Evolutionary conservation across 345 rosid genomes (phyloP).

Genomic region (Citrus cavaleriei): DNA sequence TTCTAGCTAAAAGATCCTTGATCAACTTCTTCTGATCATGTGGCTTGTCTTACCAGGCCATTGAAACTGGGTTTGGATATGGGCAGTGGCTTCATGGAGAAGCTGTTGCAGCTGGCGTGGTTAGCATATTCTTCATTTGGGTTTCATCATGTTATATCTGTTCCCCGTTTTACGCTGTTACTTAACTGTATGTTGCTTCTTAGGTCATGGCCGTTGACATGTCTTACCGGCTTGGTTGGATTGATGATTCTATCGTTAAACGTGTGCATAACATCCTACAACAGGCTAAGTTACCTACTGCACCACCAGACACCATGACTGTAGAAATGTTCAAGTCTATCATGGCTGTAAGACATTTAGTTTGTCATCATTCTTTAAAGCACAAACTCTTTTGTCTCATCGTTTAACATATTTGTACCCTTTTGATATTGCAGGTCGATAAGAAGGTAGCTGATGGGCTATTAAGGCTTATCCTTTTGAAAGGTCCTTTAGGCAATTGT

Average conservation of each 20-base stretch:
- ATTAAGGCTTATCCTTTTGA: slow-evolving; percentile 85
- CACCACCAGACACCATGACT: slow-evolving; percentile 82
- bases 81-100: slow-evolving; percentile 99
- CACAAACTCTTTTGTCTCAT: background rate
- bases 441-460: slow-evolving; percentile 98
- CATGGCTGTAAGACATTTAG: slow-evolving; percentile 75
- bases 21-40: slow-evolving; percentile 5
- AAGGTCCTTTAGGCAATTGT: slow-evolving; percentile 92
- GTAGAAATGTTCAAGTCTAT: slow-evolving; percentile 90
- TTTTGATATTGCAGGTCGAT: slow-evolving; percentile 60
- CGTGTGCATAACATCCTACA: slow-evolving; percentile 59
- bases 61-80: slow-evolving; percentile 90
- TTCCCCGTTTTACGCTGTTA: background rate
- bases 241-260: slow-evolving; percentile 73
- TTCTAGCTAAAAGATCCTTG: background rate
- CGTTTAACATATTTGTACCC: background rate
- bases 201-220: slow-evolving; percentile 99
- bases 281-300: slow-evolving; percentile 67
- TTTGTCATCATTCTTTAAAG: background rate
- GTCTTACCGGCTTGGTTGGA: slow-evolving; percentile 99
- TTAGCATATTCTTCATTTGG: slow-evolving; percentile 18
- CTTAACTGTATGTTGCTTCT: slow-evolving; percentile 2
- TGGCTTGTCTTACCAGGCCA: slow-evolving; percentile 57
- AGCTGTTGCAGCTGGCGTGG: slow-evolving; percentile 98
- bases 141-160: background rate